Conservation (phyloP, 1,139 yeast genomes). For the Sugiyamaella paludigena region DNA sequence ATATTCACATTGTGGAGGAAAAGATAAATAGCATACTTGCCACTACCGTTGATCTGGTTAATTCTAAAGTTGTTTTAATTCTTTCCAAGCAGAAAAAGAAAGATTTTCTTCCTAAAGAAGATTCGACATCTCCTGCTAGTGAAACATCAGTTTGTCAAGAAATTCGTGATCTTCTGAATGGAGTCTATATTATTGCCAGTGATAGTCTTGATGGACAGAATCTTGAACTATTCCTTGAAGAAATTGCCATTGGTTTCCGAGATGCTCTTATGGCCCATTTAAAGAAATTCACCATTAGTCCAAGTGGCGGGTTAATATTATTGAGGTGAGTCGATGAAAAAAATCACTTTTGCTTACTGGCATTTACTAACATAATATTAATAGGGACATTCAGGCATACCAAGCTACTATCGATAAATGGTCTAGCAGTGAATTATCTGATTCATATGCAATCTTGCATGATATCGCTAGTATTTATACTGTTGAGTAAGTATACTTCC, state of each 20-base stretch:
- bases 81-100: conserved; percentile 62
- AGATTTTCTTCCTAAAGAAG: conserved; percentile 53
- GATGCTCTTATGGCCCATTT: conserved; percentile 67
- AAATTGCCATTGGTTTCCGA: conserved; percentile 61
- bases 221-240: conserved; percentile 50
- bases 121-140: conserved; percentile 40
- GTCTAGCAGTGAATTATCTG: conserved; percentile 63
- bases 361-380: conserved; percentile 1
- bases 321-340: conserved; percentile 45
- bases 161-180: conserved; percentile 53
- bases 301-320: conserved; percentile 80
- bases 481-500: conserved; percentile 54
- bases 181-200: conserved; percentile 36
- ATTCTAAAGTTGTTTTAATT: conserved; percentile 35
- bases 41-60: conserved; percentile 51
- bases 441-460: conserved; percentile 66
- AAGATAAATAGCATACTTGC: conserved; percentile 65
- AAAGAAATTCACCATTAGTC: conserved; percentile 70
- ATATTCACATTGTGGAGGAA: conserved; percentile 63
- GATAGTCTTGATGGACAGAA: conserved; percentile 53
- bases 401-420: conserved; percentile 72
- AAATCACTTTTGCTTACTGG: background rate
- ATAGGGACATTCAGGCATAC: conserved; percentile 72
- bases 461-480: conserved; percentile 85
- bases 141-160: conserved; percentile 58